A percentile compares a stretch with the other conserved stretches of the same genome.
These are phyloP conservation scores for Yamadazyma kitorensis DNA, from an alignment of 805 yeast species.

Conservation along the genomic window DNA sequence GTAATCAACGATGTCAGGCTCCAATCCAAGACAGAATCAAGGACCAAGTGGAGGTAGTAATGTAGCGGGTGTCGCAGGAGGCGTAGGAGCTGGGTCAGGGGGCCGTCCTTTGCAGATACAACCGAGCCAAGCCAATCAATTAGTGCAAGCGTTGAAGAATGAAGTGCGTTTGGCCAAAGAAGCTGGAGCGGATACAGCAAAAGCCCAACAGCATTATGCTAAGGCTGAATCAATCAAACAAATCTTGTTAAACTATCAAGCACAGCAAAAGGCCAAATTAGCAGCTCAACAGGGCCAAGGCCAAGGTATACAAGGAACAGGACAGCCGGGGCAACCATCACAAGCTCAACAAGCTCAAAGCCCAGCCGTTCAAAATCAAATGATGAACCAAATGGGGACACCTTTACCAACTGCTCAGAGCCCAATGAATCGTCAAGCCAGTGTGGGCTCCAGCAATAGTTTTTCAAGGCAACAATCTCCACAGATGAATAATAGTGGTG, in stretches of 20 bases:
- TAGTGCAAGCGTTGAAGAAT: conserved; percentile 56
- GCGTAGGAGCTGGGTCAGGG: too few relatives aligned
- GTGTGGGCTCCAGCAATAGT: not conserved
- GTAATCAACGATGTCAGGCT: too few relatives aligned
- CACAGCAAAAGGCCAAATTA: conserved; percentile 35
- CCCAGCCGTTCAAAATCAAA: not conserved
- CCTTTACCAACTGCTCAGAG: not conserved
- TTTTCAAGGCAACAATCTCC: conserved; percentile 4
- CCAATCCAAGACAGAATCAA: too few relatives aligned
- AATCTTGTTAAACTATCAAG: conserved; percentile 53
- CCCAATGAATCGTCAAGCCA: not conserved
- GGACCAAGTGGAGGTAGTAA: too few relatives aligned
- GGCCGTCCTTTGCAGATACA: conserved; percentile 27
- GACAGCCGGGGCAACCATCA: conserved; percentile 10
- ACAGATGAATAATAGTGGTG: not conserved
- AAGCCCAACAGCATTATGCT: conserved; percentile 59
- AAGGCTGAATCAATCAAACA: conserved; percentile 65
- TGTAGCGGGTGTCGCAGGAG: too few relatives aligned
- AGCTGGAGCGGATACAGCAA: conserved; percentile 57
- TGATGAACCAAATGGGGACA: not conserved
- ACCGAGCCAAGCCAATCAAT: conserved; percentile 54
- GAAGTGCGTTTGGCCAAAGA: conserved; percentile 62
- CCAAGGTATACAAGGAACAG: conserved; percentile 3
- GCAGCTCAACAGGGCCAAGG: conserved; percentile 5
- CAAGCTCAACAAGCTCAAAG: conserved; percentile 3